phyloP scores from a whole-genome alignment of 2,329 filamentous ascomycete species.

The Phialophora verrucosa region DNA sequence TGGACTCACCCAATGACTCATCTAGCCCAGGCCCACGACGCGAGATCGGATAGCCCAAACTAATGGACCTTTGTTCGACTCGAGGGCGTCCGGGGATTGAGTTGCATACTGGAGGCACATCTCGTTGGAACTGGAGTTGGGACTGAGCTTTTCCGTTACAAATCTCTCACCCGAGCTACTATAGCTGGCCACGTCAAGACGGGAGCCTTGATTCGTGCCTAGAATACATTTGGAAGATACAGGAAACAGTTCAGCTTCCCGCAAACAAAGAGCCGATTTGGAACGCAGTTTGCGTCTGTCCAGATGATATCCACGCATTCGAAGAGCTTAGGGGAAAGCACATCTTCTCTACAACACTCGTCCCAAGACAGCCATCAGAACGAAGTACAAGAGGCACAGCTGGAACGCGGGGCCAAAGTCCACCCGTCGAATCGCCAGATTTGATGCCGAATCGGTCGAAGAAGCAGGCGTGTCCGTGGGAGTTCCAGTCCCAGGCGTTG shows the following conservation, averaged over 20 bases:
- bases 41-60: no score
- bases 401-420: neutral
- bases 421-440: neutral
- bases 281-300: neutral
- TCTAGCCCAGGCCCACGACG: no score
- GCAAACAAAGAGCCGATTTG: no score
- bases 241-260: neutral
- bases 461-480: neutral
- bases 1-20: no score
- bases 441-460: neutral
- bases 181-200: no score
- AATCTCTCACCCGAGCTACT: no score
- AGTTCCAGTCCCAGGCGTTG: neutral
- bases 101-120: no score
- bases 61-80: no score
- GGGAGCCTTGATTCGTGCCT: no score
- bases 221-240: neutral
- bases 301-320: neutral
- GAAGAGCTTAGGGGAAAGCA: neutral
- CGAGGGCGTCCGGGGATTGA: no score
- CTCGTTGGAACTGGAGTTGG: no score
- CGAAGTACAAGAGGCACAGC: neutral
- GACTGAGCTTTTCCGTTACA: no score
- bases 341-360: neutral
- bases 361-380: neutral